A percentile compares a stretch with the other conserved stretches of the same genome.
Evolutionary conservation across 2,329 filamentous ascomycete species (phyloP).

Genomic region (Cladosporium velox): DNA sequence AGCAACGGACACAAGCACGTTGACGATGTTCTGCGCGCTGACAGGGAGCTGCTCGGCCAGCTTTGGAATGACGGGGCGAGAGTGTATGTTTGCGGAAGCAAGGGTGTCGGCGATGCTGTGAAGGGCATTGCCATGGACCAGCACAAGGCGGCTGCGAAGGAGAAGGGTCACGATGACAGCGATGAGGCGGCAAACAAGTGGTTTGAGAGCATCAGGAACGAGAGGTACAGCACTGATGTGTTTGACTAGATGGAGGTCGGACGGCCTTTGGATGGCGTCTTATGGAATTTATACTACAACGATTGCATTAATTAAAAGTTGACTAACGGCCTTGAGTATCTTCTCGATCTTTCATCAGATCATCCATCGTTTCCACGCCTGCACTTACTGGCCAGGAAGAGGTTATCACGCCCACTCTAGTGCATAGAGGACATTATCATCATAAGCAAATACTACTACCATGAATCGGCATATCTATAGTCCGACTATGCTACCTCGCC

Average conservation of each 20-base stretch:
- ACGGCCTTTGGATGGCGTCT: background rate
- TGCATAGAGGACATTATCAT: background rate
- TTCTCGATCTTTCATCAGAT: background rate
- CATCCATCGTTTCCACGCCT: background rate
- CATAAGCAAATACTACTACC: background rate
- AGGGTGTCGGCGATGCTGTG: slow-evolving; percentile 49
- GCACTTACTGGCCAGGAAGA: background rate
- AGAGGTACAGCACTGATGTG: slow-evolving; percentile 32
- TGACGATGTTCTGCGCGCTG: slow-evolving; percentile 53
- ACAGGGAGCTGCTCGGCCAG: slow-evolving; percentile 47
- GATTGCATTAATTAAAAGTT: background rate
- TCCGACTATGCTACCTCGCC: background rate
- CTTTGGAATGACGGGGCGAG: slow-evolving; percentile 56
- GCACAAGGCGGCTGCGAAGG: slow-evolving; percentile 27
- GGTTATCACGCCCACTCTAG: background rate
- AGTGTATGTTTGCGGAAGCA: slow-evolving; percentile 66
- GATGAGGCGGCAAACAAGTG: slow-evolving; percentile 30
- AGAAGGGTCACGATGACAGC: slow-evolving; percentile 43
- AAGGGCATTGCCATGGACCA: slow-evolving; percentile 33
- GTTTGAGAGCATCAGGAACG: slow-evolving; percentile 32
- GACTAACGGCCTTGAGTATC: background rate
- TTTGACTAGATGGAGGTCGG: slow-evolving; percentile 24
- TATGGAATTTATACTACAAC: background rate
- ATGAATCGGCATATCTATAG: background rate
- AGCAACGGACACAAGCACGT: slow-evolving; percentile 56